Percentiles rank a stretch among this genome's conserved stretches.
Evolutionary conservation across 192 early-diverging fungal species (phyloP).

Genomic region (Chytriomyces hyalinus): DNA sequence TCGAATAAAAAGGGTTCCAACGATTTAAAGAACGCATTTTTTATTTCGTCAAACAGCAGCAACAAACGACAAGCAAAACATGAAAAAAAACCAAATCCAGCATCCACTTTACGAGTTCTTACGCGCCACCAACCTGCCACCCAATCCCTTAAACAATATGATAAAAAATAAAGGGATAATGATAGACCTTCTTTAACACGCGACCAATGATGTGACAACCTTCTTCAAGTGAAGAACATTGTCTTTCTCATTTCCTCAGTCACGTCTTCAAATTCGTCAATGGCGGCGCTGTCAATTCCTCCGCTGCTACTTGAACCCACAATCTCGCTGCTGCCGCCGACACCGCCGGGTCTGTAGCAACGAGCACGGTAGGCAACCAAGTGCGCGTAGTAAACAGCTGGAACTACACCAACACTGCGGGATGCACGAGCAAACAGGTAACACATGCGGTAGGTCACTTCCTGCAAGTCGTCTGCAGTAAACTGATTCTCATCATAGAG

Average conservation of each 20-base stretch:
- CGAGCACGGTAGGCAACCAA: constrained; percentile 72
- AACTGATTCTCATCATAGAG: constrained; percentile 85
- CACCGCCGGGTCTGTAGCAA: constrained; percentile 31
- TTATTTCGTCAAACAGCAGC: no score
- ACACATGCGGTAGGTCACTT: constrained; percentile 84
- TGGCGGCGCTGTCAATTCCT: constrained; percentile 23
- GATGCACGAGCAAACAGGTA: constrained; percentile 80
- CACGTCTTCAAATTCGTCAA: constrained; percentile 31
- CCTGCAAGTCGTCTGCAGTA: constrained; percentile 76
- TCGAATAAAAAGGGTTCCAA: no score
- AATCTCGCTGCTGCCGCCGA: constrained; percentile 23
- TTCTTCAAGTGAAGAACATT: constrained; percentile 37
- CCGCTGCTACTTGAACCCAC: constrained; percentile 1
- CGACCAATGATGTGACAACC: constrained; percentile 13
- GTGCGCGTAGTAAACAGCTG: constrained; percentile 90
- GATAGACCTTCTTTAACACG: constrained; percentile 6
- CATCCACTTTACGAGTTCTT: no score
- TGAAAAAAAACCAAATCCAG: no score
- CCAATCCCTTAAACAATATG: background rate
- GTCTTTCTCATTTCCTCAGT: constrained; percentile 32
- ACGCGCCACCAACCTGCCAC: no score
- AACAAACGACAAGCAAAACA: no score
- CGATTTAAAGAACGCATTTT: no score
- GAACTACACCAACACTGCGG: constrained; percentile 81
- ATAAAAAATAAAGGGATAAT: background rate